These are phyloP conservation scores for Xerocomellus intermedius DNA, from an alignment of 768 basidiomycete species.

Conservation along the genomic window DNA sequence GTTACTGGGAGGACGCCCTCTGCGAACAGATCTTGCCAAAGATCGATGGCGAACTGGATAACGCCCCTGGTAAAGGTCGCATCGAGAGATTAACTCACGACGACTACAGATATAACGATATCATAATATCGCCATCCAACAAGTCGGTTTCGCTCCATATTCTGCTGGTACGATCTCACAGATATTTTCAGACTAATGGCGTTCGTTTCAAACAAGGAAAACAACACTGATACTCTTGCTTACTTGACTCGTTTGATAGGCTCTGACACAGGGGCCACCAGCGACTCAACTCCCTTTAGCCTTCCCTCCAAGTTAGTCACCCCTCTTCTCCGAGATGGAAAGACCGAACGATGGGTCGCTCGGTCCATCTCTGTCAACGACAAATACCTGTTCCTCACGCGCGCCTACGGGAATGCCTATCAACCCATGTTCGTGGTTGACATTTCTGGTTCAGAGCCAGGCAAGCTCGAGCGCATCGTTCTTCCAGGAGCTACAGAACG, in stretches of 20 bases:
- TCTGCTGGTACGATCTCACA: neutral
- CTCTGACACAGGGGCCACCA: slow-evolving; percentile 33
- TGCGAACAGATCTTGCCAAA: slow-evolving; percentile 28
- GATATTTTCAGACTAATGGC: slow-evolving; percentile 33
- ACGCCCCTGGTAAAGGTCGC: slow-evolving; percentile 39
- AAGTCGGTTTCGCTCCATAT: slow-evolving; percentile 24
- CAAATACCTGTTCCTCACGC: slow-evolving; percentile 34
- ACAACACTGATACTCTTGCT: slow-evolving; percentile 37
- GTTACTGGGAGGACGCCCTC: slow-evolving; percentile 42
- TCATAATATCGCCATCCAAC: slow-evolving; percentile 36
- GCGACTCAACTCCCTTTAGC: slow-evolving; percentile 28
- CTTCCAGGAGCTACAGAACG: slow-evolving; percentile 37
- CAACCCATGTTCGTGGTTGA: slow-evolving; percentile 33
- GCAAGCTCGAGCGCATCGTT: slow-evolving; percentile 28
- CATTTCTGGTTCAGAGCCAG: slow-evolving; percentile 28
- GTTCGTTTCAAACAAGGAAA: slow-evolving; percentile 43
- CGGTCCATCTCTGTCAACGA: slow-evolving; percentile 39
- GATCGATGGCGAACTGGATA: slow-evolving; percentile 40
- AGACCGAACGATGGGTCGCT: slow-evolving; percentile 32
- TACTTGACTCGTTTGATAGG: slow-evolving; percentile 33
- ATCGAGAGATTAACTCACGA: slow-evolving; percentile 44
- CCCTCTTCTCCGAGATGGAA: slow-evolving; percentile 30
- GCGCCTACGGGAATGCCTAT: slow-evolving; percentile 29
- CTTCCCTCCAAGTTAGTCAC: slow-evolving; percentile 37
- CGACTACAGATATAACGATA: slow-evolving; percentile 29